Evolutionary conservation across 108 stramenopile species (phyloP), one percentile per base, ranked within the genome.

Genomic region (Thalassiosira profunda): DNA sequence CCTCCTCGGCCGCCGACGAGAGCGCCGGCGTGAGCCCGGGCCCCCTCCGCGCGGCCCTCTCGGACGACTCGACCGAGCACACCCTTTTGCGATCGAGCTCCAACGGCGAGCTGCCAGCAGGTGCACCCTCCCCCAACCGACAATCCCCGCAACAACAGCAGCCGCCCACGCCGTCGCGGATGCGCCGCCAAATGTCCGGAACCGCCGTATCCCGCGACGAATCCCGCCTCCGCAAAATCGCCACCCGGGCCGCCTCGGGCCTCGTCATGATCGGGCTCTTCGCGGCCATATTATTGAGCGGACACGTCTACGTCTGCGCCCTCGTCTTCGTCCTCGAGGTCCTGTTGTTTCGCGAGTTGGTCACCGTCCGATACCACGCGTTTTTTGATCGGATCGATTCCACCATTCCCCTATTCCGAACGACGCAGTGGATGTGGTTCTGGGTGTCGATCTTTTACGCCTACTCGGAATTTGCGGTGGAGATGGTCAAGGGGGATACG

Each of bases 351-450:
- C 96, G 95, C 17, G 98, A 99, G 80, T 66, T 99, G 18, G 97
- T 99, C 43, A 94, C 87, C 36, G 97, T 99, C 8, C 90, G 98
- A 0, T 97, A 97, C 74, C 79, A 83, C 59, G 80, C 85, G 10
- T 86, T 87, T 67, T 94, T 85, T 46, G 49, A 84, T 33, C 71
- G 74, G 5, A 88, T 91, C 61, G 87, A 97, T 63, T 64, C 86
- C 37, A 90, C 85, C n/a, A 95, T 98, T 67, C 98, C 98, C 4
- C 81, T 97, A 29, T 99, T 99, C 60, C 96, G 98, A 9, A 98
- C 98, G 9, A 90, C 95, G 26, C 98, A 99, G 66, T 99, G 98
- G 98, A 73, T 90, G 81, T 99, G 98, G 98, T 99, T 97, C 79
- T 72, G 67, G 15, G 86, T 90, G 0, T 87, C 95, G 2, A 92